Conservation (phyloP, 129 eudicot genomes). For the Sambucus nigra region DNA sequence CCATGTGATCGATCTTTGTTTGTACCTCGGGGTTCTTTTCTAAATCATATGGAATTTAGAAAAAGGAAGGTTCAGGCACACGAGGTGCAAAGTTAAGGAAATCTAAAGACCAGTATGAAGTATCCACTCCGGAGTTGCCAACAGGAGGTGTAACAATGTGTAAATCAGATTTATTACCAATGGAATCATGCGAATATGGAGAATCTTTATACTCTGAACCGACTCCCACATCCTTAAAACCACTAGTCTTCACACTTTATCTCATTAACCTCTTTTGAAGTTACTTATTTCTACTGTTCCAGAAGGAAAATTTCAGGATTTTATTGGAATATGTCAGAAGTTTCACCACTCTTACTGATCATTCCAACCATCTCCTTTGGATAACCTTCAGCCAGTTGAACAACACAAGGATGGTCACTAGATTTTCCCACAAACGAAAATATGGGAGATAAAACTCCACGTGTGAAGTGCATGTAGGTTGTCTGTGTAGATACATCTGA, state of each 20-base stretch:
- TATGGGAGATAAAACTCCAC: constrained; percentile 13
- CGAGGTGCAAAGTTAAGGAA: neutral
- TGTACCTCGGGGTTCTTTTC: constrained; percentile 13
- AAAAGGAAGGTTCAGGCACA: constrained; percentile 15
- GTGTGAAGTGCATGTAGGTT: too few species aligned
- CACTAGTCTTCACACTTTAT: constrained; percentile 10
- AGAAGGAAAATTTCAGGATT: constrained; percentile 7
- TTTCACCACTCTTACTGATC: constrained; percentile 25
- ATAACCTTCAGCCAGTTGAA: constrained; percentile 16
- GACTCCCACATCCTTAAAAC: constrained; percentile 7
- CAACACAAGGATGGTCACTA: constrained; percentile 10
- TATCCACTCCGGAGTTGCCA: too few species aligned
- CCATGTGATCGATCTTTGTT: constrained; percentile 23
- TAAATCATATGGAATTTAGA: constrained; percentile 15
- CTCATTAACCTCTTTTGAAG: constrained; percentile 6
- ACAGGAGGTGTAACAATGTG: neutral
- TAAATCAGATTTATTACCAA: neutral
- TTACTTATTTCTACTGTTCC: constrained; percentile 14
- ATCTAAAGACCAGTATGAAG: too few species aligned
- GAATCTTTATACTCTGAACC: constrained; percentile 3
- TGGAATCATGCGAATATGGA: too few species aligned
- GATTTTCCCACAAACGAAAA: constrained; percentile 17
- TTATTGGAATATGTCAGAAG: too few species aligned
- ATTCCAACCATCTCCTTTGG: constrained; percentile 13
- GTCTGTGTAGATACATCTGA: constrained; percentile 48